Percentiles rank a stretch among this genome's conserved stretches.
These are phyloP conservation scores for Zopfochytrium polystomum DNA, from an alignment of 371 early-diverging fungal species.

Conservation along the genomic window DNA sequence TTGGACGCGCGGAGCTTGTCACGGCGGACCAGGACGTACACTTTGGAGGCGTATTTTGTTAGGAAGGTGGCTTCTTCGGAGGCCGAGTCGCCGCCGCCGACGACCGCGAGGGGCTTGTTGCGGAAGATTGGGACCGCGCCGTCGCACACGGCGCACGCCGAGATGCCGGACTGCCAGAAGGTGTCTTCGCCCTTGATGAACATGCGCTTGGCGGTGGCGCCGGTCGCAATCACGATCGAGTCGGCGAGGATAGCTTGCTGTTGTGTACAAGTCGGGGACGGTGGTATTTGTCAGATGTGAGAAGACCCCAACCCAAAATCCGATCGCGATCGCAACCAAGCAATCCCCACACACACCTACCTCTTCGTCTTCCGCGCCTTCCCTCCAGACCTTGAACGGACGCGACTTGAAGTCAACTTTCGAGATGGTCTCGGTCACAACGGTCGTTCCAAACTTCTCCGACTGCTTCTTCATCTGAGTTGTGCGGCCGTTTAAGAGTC, in stretches of 20 bases:
- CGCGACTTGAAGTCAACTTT: slow-evolving; percentile 43
- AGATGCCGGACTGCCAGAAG: slow-evolving; percentile 82
- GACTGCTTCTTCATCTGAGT: too few species aligned
- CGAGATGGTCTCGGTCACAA: slow-evolving; percentile 48
- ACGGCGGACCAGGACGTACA: slow-evolving; percentile 61
- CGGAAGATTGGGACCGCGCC: slow-evolving; percentile 95
- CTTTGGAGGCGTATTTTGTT: slow-evolving; percentile 60
- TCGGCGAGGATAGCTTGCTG: slow-evolving; percentile 47
- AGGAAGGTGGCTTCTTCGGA: slow-evolving; percentile 68
- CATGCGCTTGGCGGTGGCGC: slow-evolving; percentile 62
- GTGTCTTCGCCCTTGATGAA: slow-evolving; percentile 54
- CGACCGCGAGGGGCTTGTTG: slow-evolving; percentile 68
- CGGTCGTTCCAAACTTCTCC: slow-evolving; percentile 41
- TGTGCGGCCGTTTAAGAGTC: too few species aligned
- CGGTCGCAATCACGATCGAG: slow-evolving; percentile 62
- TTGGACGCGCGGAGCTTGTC: slow-evolving; percentile 61
- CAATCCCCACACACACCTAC: too few species aligned
- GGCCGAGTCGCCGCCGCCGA: too few species aligned
- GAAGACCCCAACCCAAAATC: too few species aligned
- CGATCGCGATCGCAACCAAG: too few species aligned
- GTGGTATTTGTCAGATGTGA: too few species aligned
- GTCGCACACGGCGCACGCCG: slow-evolving; percentile 92
- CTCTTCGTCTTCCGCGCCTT: too few species aligned
- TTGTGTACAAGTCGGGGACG: too few species aligned
- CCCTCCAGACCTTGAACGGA: slow-evolving; percentile 52